Percentiles rank a stretch among this genome's conserved stretches.
Evolutionary conservation across 2,329 filamentous ascomycete genomes (phyloP).

Genomic region (Penicillium expansum): DNA sequence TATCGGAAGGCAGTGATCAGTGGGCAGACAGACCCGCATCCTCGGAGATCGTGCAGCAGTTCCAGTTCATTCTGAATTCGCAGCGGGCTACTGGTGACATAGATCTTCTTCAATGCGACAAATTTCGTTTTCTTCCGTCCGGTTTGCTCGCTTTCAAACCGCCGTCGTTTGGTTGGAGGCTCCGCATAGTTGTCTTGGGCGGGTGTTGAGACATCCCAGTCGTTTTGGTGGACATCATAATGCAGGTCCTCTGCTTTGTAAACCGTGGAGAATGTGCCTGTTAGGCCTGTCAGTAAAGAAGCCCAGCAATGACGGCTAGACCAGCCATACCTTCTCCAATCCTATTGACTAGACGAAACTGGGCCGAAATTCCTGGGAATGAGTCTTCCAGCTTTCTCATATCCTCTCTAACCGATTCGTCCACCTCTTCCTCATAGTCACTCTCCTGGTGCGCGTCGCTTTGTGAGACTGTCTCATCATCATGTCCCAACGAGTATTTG

Average conservation of each 20-base stretch:
- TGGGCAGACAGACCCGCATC: conserved; percentile 83
- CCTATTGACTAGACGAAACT: conserved; percentile 88
- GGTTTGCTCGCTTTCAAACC: conserved; percentile 41
- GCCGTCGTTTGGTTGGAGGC: conserved; percentile 61
- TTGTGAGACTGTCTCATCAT: conserved; percentile 11
- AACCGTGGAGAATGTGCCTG: conserved; percentile 96
- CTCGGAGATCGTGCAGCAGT: conserved; percentile 79
- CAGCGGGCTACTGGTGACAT: conserved; percentile 90
- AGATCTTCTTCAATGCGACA: conserved; percentile 99
- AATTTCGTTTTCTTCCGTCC: conserved; percentile 63
- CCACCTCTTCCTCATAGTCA: conserved; percentile 40
- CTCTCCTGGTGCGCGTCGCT: conserved; percentile 18
- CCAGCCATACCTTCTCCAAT: conserved; percentile 81
- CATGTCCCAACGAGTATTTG: conserved; percentile 19
- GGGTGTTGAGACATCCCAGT: conserved; percentile 72
- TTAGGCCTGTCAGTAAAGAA: conserved; percentile 4
- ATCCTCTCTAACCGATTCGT: conserved; percentile 67
- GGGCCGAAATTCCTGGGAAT: conserved; percentile 78
- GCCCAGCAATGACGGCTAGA: not conserved
- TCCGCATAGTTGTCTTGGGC: conserved; percentile 65
- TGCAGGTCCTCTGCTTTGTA: conserved; percentile 96
- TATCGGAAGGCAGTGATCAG: conserved; percentile 95
- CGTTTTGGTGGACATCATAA: conserved; percentile 78
- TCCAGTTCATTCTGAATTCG: conserved; percentile 97
- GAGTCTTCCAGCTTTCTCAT: conserved; percentile 80